Conservation (phyloP, 2,329 filamentous ascomycete genomes). For the Exophiala phaeomuriformis region DNA sequence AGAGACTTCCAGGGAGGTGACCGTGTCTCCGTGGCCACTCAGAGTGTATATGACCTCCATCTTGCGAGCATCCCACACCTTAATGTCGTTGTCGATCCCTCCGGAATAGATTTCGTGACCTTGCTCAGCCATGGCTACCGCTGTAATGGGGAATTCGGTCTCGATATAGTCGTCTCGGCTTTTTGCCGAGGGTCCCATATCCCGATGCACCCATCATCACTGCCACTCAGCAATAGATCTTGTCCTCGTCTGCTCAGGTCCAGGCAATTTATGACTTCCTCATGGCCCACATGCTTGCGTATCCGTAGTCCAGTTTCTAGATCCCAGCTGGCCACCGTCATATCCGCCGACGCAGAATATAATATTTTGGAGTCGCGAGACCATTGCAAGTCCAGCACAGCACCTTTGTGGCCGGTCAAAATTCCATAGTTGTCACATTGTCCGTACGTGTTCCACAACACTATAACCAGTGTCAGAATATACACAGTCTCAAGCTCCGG, state of each 20-base stretch:
- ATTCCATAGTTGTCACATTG: constrained; percentile 91
- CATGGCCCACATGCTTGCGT: constrained; percentile 84
- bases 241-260: constrained; percentile 85
- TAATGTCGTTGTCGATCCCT: constrained; percentile 94
- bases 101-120: constrained; percentile 94
- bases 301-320: constrained; percentile 85
- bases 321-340: constrained; percentile 91
- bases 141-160: constrained; percentile 86
- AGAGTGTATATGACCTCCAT: constrained; percentile 81
- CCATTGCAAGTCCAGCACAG: constrained; percentile 89
- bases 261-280: constrained; percentile 89
- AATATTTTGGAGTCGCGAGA: constrained; percentile 86
- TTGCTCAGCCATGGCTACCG: constrained; percentile 82
- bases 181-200: constrained; percentile 95
- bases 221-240: constrained; percentile 81
- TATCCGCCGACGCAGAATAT: constrained; percentile 89
- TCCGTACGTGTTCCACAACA: constrained; percentile 89
- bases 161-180: constrained; percentile 80
- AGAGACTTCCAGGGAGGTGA: constrained; percentile 85
- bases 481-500: neutral
- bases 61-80: constrained; percentile 94
- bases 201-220: constrained; percentile 87
- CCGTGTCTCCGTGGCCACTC: constrained; percentile 81
- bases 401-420: constrained; percentile 81
- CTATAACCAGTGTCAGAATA: constrained; percentile 38